Percentiles rank a stretch among this genome's conserved stretches.
These are phyloP conservation scores for Aspergillus fumigatus DNA, from an alignment of 2,329 filamentous ascomycete species.

Conservation along the genomic window DNA sequence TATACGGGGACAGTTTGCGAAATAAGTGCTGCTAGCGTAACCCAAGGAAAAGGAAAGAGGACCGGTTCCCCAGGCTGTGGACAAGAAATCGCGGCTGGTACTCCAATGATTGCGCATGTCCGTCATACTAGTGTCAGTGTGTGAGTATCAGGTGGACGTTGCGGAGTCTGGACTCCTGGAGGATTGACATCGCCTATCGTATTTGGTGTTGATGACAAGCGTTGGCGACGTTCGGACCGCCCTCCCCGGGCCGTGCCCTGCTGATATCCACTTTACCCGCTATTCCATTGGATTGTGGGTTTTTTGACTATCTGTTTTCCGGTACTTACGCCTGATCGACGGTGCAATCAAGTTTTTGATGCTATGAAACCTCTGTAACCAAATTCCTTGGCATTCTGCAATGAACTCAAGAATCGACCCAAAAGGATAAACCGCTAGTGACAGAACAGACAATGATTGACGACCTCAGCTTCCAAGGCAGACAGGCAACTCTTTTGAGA, in stretches of 20 bases:
- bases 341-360: too few relatives aligned
- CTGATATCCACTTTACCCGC: background rate
- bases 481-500: background rate
- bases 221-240: constrained; percentile 16
- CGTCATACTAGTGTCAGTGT: background rate
- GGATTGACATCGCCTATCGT: constrained; percentile 13
- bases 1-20: background rate
- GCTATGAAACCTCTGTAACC: background rate
- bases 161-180: constrained; percentile 8
- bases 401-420: background rate
- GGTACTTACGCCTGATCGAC: background rate
- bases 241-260: constrained; percentile 14
- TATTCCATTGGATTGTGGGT: background rate
- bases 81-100: constrained; percentile 6
- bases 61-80: constrained; percentile 8
- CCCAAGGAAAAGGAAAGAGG: background rate
- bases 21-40: background rate
- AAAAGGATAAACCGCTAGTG: background rate
- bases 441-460: background rate
- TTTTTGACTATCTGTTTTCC: background rate
- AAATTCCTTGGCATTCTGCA: background rate
- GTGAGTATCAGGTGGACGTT: background rate
- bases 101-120: constrained; percentile 9
- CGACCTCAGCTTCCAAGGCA: background rate
- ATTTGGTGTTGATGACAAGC: constrained; percentile 14